phyloP scores from a whole-genome alignment of 352 stramenopile species.

The Phytophthora pluvialis region DNA sequence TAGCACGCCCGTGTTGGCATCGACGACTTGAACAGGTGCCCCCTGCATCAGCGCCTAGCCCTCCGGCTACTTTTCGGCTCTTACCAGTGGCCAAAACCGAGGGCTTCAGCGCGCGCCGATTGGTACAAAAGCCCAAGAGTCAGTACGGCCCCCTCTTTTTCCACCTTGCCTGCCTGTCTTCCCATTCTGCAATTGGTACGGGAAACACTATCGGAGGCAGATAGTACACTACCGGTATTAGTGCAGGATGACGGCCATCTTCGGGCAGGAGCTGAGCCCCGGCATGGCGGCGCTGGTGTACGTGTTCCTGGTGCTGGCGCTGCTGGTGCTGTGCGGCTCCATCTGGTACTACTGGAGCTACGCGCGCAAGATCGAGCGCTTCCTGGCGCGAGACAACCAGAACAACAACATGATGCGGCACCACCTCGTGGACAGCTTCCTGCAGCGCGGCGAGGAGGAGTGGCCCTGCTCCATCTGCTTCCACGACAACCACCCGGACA shows the following conservation, averaged over 20 bases:
- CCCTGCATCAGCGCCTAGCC: background rate
- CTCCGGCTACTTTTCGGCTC: conserved; percentile 6
- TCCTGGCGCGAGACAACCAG: conserved; percentile 80
- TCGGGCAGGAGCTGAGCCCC: conserved; percentile 74
- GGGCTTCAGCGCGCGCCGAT: background rate
- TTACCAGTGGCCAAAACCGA: conserved; percentile 13
- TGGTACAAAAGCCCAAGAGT: conserved; percentile 22
- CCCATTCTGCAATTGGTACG: conserved; percentile 29
- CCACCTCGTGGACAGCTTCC: conserved; percentile 84
- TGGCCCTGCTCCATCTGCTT: conserved; percentile 91
- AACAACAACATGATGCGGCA: conserved; percentile 93
- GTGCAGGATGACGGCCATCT: conserved; percentile 75
- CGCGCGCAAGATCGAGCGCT: conserved; percentile 85
- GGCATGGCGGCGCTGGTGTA: conserved; percentile 80
- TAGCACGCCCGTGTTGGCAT: background rate
- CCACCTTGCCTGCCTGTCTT: conserved; percentile 10
- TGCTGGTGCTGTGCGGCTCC: conserved; percentile 69
- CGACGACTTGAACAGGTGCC: background rate
- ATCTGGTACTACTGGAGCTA: conserved; percentile 93
- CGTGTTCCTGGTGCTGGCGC: conserved; percentile 71
- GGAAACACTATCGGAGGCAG: conserved; percentile 8
- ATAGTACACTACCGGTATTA: no score
- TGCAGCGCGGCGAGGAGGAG: conserved; percentile 79
- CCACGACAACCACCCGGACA: conserved; percentile 88
- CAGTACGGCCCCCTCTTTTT: conserved; percentile 15